Percentiles rank a stretch among this genome's conserved stretches.
Conservation (phyloP, 129 eudicot species). For the Flaveria bidentis region DNA sequence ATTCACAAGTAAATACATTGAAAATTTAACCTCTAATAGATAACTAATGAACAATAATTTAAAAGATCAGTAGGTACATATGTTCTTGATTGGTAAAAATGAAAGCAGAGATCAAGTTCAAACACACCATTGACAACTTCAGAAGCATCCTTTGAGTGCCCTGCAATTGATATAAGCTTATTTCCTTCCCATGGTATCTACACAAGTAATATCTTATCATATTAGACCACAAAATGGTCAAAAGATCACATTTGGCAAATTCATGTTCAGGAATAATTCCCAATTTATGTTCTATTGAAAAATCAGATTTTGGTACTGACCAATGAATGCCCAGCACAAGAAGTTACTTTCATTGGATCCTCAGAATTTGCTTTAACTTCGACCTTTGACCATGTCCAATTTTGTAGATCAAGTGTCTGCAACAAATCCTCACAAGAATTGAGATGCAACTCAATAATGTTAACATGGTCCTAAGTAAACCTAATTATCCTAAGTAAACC, state of each 20-base stretch:
- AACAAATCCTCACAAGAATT: constrained; percentile 21
- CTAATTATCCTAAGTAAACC: constrained; percentile 4
- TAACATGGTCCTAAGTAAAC: background rate
- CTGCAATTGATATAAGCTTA: constrained; percentile 94
- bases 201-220: constrained; percentile 24
- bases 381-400: constrained; percentile 91
- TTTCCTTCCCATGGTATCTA: constrained; percentile 97
- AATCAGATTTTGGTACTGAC: constrained; percentile 49
- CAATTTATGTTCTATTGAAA: constrained; percentile 7
- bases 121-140: constrained; percentile 75
- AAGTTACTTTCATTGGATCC: constrained; percentile 45
- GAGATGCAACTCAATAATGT: constrained; percentile 21
- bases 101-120: constrained; percentile 17
- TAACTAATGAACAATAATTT: background rate
- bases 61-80: background rate
- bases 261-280: background rate
- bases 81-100: constrained; percentile 1
- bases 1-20: background rate
- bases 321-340: constrained; percentile 97
- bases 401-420: constrained; percentile 83
- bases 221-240: constrained; percentile 5
- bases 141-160: constrained; percentile 93
- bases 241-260: constrained; percentile 7
- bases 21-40: background rate
- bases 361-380: constrained; percentile 66